These are phyloP conservation scores for Polytolypa hystricis DNA, from an alignment of 2,329 filamentous ascomycete species.

Conservation along the genomic window DNA sequence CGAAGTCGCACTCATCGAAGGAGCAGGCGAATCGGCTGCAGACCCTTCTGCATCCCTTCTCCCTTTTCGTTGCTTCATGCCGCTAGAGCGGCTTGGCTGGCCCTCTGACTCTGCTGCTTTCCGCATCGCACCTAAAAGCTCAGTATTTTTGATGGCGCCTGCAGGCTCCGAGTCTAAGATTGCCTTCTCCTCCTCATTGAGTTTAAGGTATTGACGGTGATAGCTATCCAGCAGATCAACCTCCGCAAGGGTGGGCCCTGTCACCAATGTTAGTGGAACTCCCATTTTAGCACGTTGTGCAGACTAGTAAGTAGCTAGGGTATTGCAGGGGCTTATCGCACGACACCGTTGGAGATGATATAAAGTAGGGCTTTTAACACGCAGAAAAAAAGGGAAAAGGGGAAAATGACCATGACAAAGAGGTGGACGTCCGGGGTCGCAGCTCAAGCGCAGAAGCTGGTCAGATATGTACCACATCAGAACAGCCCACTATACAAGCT, in stretches of 20 bases:
- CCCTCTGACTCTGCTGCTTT: conserved; percentile 36
- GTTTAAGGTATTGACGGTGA: conserved; percentile 36
- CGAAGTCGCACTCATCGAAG: conserved; percentile 26
- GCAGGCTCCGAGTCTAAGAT: conserved; percentile 39
- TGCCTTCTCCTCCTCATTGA: conserved; percentile 38
- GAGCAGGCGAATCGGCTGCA: conserved; percentile 35
- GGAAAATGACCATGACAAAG: too few relatives aligned
- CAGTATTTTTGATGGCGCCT: conserved; percentile 41
- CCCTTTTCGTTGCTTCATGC: conserved; percentile 37
- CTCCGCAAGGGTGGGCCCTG: conserved; percentile 29
- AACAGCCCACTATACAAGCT: too few relatives aligned
- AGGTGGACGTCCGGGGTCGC: too few relatives aligned
- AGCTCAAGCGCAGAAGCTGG: too few relatives aligned
- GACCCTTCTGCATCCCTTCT: conserved; percentile 34
- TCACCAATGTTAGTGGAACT: background rate
- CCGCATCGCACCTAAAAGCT: conserved; percentile 38
- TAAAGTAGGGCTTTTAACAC: too few relatives aligned
- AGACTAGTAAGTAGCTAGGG: too few relatives aligned
- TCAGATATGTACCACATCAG: too few relatives aligned
- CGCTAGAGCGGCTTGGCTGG: conserved; percentile 26
- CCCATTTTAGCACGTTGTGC: too few relatives aligned
- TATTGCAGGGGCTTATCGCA: too few relatives aligned
- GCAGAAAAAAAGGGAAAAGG: too few relatives aligned
- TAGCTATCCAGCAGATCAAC: conserved; percentile 35
- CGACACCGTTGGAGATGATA: too few relatives aligned